A percentile compares a stretch with the other conserved stretches of the same genome.
phyloP scores from a whole-genome alignment of 1,284 basidiomycete species.

The Leccinum laetum region DNA sequence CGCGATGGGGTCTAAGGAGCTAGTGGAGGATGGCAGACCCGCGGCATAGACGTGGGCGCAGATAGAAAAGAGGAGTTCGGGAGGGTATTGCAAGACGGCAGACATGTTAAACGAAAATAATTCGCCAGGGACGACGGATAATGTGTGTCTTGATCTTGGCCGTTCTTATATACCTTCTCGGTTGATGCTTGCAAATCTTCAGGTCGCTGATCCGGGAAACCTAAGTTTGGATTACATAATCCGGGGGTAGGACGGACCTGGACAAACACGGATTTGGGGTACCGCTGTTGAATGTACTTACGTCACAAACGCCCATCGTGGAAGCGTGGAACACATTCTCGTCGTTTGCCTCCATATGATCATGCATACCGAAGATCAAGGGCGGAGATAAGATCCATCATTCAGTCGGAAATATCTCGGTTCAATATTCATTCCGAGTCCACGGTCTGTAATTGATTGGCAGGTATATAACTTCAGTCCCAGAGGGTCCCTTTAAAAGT shows the following conservation, averaged over 20 bases:
- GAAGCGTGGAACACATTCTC: slow-evolving; percentile 12
- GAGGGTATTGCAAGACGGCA: slow-evolving; percentile 47
- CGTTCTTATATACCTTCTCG: slow-evolving; percentile 27
- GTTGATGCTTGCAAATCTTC: slow-evolving; percentile 22
- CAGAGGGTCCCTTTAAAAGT: neutral
- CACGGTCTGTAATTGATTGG: neutral
- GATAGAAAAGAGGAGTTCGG: slow-evolving; percentile 66
- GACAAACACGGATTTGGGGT: slow-evolving; percentile 7
- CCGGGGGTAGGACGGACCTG: slow-evolving; percentile 17
- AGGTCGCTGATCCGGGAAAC: slow-evolving; percentile 1
- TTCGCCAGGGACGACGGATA: neutral
- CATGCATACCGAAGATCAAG: neutral
- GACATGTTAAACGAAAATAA: slow-evolving; percentile 20
- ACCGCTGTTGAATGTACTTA: slow-evolving; percentile 1
- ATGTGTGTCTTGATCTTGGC: neutral
- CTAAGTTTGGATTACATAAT: slow-evolving; percentile 24
- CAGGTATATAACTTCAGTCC: neutral
- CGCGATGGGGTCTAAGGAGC: slow-evolving; percentile 68
- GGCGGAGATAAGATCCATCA: neutral
- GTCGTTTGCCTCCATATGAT: neutral
- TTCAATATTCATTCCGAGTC: neutral
- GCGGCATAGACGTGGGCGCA: slow-evolving; percentile 67
- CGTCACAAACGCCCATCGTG: slow-evolving; percentile 11
- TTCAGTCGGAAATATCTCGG: neutral
- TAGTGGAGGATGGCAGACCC: slow-evolving; percentile 50